Percentiles rank a stretch among this genome's conserved stretches.
Evolutionary conservation across 2,329 filamentous ascomycete species (phyloP).

Genomic region (Elsinoe batatas): DNA sequence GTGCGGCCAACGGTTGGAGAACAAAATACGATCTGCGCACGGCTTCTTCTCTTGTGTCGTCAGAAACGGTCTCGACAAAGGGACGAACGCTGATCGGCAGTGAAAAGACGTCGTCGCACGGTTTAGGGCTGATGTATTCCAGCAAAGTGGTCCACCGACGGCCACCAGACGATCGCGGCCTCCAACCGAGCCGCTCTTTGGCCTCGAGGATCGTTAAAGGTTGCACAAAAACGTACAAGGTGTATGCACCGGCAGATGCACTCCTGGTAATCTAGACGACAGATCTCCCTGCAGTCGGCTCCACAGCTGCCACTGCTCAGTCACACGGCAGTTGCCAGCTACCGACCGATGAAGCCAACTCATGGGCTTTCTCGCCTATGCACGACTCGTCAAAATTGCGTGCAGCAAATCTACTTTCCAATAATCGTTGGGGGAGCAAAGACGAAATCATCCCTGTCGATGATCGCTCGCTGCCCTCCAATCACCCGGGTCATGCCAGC

Average conservation of each 20-base stretch:
- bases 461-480: neutral
- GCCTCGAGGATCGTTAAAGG: neutral
- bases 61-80: neutral
- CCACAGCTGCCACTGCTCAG: neutral
- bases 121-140: slow-evolving; percentile 8
- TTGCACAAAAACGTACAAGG: neutral
- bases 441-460: neutral
- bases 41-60: neutral
- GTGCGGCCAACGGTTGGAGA: neutral
- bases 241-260: neutral
- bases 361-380: neutral
- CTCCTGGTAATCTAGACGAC: neutral
- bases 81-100: slow-evolving; percentile 2
- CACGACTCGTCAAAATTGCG: neutral
- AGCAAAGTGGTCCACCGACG: slow-evolving; percentile 6
- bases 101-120: slow-evolving; percentile 2
- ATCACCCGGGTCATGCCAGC: neutral
- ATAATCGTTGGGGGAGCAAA: neutral
- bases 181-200: neutral
- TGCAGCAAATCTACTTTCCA: neutral
- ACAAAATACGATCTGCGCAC: neutral
- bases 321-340: neutral
- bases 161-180: slow-evolving; percentile 5
- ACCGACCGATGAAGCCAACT: neutral
- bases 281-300: neutral